Conservation (phyloP, 805 yeast species). For the Schwanniomyces sp. region DNA sequence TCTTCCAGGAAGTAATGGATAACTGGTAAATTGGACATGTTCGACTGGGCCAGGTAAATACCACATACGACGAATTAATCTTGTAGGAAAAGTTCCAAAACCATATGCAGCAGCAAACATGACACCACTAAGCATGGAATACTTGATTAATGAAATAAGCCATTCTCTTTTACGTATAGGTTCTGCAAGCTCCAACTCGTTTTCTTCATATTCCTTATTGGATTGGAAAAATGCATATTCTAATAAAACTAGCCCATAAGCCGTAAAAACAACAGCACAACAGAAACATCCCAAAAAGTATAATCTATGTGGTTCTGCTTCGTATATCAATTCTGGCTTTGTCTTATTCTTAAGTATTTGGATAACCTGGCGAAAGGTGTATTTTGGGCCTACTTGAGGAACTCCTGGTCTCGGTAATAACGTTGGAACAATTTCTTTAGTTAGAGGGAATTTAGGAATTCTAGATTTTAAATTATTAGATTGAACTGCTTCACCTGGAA, state of each 20-base stretch:
- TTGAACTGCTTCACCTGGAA: conserved; percentile 54
- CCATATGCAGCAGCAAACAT: conserved; percentile 29
- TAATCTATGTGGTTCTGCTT: conserved; percentile 78
- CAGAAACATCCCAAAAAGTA: conserved; percentile 71
- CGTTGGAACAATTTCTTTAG: conserved; percentile 63
- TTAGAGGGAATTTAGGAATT: conserved; percentile 65
- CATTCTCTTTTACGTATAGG: conserved; percentile 43
- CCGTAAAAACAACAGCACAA: conserved; percentile 63
- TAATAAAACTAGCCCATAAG: conserved; percentile 63
- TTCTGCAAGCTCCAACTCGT: conserved; percentile 45
- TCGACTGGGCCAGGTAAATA: conserved; percentile 63
- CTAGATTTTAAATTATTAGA: conserved; percentile 53
- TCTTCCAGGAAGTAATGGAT: conserved; percentile 72
- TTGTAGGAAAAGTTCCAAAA: conserved; percentile 54
- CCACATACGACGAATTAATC: conserved; percentile 75
- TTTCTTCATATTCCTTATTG: conserved; percentile 51
- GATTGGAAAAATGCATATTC: conserved; percentile 58
- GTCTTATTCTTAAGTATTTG: conserved; percentile 52
- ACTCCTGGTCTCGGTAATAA: conserved; percentile 75
- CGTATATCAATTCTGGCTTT: conserved; percentile 74
- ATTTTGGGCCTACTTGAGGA: conserved; percentile 62
- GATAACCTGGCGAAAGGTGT: conserved; percentile 62
- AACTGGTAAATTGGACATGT: conserved; percentile 65
- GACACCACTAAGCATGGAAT: conserved; percentile 27
- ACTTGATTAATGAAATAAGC: conserved; percentile 25